phyloP scores from a whole-genome alignment of 2,329 filamentous ascomycete species.

The Fulvia fulva region DNA sequence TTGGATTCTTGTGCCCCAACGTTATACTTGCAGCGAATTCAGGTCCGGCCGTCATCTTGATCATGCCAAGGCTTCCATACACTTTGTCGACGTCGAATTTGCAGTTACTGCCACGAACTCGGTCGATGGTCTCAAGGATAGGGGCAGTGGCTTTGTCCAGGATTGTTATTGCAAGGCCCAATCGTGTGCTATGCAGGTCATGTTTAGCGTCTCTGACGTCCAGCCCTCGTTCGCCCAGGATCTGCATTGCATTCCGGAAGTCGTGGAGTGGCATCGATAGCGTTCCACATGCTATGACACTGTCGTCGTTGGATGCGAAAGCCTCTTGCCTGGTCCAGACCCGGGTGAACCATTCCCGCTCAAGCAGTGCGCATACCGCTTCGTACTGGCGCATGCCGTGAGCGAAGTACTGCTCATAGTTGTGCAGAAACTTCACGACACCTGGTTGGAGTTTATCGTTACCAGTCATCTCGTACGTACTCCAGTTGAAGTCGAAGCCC shows the following conservation, averaged over 20 bases:
- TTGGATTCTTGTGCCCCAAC: not conserved
- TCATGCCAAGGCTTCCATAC: conserved; percentile 10
- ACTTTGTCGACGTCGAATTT: conserved; percentile 9
- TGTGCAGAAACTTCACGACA: not conserved
- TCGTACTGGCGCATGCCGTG: not conserved
- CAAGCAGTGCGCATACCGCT: not conserved
- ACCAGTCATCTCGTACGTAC: not conserved
- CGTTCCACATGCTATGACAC: not conserved
- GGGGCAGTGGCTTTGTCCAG: conserved; percentile 1
- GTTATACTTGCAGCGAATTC: conserved; percentile 3
- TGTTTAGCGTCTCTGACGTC: not conserved
- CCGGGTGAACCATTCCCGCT: not conserved
- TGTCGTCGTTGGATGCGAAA: not conserved
- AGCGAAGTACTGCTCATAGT: not conserved
- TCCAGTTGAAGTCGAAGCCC: not conserved
- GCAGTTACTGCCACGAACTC: conserved; percentile 2
- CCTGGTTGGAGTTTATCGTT: not conserved
- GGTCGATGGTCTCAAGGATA: conserved; percentile 3
- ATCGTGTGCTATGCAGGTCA: not conserved
- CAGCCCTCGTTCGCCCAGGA: conserved; percentile 2
- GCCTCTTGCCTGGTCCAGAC: not conserved
- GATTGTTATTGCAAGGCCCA: conserved; percentile 1
- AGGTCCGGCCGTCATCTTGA: not conserved
- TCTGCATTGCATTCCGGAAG: conserved; percentile 8
- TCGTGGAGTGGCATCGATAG: not conserved